These are phyloP conservation scores for Cutaneotrichosporon dermatis DNA, from an alignment of 1,284 basidiomycete genomes.

Conservation along the genomic window DNA sequence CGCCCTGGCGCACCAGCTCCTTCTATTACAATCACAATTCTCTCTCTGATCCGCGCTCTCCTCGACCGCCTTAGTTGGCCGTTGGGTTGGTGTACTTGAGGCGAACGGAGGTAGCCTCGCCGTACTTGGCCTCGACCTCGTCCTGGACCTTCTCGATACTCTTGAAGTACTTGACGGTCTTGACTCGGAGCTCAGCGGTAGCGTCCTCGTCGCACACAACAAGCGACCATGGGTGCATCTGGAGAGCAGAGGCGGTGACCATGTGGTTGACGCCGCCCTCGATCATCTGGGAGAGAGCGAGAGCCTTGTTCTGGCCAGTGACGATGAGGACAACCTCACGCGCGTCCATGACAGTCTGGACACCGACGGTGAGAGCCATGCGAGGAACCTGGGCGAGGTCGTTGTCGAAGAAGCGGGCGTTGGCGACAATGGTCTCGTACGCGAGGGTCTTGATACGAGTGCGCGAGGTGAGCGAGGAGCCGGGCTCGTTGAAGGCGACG, in stretches of 20 bases:
- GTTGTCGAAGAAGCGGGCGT: conserved; percentile 85
- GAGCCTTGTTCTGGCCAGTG: conserved; percentile 76
- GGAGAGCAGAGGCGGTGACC: conserved; percentile 75
- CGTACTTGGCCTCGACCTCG: conserved; percentile 57
- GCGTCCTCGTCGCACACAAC: conserved; percentile 66
- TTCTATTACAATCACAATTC: not conserved
- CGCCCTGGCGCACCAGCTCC: not conserved
- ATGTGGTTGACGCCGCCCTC: conserved; percentile 85
- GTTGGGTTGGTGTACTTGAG: conserved; percentile 22
- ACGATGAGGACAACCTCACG: conserved; percentile 80
- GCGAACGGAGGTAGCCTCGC: conserved; percentile 12
- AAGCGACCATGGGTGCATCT: conserved; percentile 76
- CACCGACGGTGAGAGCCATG: conserved; percentile 87
- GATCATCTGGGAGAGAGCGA: conserved; percentile 80
- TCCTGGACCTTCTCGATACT: conserved; percentile 82
- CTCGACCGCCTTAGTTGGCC: no score
- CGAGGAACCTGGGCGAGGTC: conserved; percentile 72
- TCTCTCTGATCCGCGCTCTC: no score
- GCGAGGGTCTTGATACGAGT: conserved; percentile 90
- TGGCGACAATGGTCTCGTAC: conserved; percentile 86
- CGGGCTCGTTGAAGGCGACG: conserved; percentile 83
- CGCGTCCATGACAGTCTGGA: conserved; percentile 76
- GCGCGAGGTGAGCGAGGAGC: conserved; percentile 74
- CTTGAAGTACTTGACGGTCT: conserved; percentile 87
- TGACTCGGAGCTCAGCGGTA: conserved; percentile 63